Evolutionary conservation across 225 moss, liverwort and hornwort species (phyloP).

Genomic region (Pseudisothecium myosuroides): DNA sequence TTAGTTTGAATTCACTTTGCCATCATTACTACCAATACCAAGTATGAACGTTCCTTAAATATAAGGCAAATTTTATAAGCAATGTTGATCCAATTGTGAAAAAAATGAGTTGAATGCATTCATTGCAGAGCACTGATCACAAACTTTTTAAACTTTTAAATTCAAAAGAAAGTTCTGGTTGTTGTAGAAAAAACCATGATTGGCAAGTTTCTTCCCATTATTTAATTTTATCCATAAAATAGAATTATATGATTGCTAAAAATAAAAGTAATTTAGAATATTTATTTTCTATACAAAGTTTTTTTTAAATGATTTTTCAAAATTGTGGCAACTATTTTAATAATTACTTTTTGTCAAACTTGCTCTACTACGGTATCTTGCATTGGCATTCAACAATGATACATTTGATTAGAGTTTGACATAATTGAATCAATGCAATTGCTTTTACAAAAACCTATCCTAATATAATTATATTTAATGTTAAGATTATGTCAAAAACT

Average conservation of each 20-base stretch:
- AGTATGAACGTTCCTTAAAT: not conserved
- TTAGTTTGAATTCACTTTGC: not conserved
- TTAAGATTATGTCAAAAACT: too few species aligned
- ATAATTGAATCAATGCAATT: too few species aligned
- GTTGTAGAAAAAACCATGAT: not conserved
- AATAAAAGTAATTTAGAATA: not conserved
- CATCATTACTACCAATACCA: too few species aligned
- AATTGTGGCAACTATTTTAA: too few species aligned
- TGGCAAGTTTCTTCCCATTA: not conserved
- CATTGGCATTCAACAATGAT: not conserved
- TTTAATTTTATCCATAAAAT: not conserved
- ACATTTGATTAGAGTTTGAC: too few species aligned
- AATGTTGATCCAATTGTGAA: not conserved
- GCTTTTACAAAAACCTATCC: too few species aligned
- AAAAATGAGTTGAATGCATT: not conserved
- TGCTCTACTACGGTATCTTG: not conserved
- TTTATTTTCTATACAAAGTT: too few species aligned
- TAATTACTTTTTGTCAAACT: not conserved
- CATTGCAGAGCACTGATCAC: not conserved
- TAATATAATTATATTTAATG: too few species aligned
- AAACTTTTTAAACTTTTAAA: not conserved
- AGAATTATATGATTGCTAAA: not conserved
- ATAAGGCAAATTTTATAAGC: not conserved
- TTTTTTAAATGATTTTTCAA: too few species aligned
- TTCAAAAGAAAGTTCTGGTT: not conserved